Conservation (phyloP, 208 protist species). For the Vickermania spadyakhi region DNA sequence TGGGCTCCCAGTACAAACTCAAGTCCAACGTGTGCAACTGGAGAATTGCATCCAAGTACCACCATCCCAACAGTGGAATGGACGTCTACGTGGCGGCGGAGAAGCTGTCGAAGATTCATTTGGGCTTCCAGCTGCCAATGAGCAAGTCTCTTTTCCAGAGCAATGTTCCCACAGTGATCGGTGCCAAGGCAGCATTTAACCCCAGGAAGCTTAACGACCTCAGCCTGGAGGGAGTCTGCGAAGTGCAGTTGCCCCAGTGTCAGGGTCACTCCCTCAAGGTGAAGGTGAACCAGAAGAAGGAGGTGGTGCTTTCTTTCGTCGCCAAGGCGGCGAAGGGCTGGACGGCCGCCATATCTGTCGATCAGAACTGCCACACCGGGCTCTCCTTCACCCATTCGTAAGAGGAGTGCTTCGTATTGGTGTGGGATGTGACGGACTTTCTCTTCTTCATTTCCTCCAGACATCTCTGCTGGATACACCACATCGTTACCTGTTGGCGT, state of each 20-base stretch:
- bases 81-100: slow-evolving; percentile 29
- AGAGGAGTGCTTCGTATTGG: too few relatives aligned
- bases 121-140: slow-evolving; percentile 22
- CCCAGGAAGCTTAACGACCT: slow-evolving; percentile 8
- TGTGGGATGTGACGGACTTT: too few relatives aligned
- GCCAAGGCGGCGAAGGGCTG: slow-evolving; percentile 56
- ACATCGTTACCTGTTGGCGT: too few relatives aligned
- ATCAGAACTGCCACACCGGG: slow-evolving; percentile 47
- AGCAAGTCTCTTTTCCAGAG: slow-evolving; percentile 19
- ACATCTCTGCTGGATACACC: too few relatives aligned
- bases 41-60: slow-evolving; percentile 45
- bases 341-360: slow-evolving; percentile 49
- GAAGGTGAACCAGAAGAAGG: slow-evolving; percentile 36
- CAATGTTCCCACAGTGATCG: slow-evolving; percentile 22
- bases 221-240: slow-evolving; percentile 27
- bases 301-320: slow-evolving; percentile 61
- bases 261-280: slow-evolving; percentile 68
- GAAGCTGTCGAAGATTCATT: slow-evolving; percentile 32
- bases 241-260: slow-evolving; percentile 39
- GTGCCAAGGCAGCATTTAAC: slow-evolving; percentile 37
- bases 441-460: too few relatives aligned
- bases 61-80: slow-evolving; percentile 25
- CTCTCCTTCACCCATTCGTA: slow-evolving; percentile 59
- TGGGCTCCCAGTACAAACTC: slow-evolving; percentile 39
- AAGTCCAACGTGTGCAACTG: slow-evolving; percentile 53